Evolutionary conservation across 805 yeast genomes (phyloP).

Genomic region (Metschnikowia noctiluminum): DNA sequence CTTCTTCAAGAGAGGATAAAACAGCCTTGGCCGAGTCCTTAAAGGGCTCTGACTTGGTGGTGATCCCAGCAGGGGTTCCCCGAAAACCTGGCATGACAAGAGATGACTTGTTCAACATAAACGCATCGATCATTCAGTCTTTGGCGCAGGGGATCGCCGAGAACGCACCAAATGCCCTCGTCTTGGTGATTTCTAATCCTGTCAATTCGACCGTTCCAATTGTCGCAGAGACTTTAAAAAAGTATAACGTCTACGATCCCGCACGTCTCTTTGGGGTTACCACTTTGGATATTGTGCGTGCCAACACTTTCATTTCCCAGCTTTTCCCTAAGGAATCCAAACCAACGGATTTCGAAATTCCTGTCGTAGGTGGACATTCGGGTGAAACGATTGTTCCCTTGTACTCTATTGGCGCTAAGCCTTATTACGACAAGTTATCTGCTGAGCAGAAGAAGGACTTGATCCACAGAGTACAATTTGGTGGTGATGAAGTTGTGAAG

Average conservation of each 20-base stretch:
- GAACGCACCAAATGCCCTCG: conserved; percentile 69
- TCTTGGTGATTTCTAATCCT: conserved; percentile 86
- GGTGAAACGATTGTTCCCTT: conserved; percentile 93
- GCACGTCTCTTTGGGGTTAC: conserved; percentile 82
- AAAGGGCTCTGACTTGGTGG: conserved; percentile 45
- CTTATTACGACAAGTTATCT: conserved; percentile 34
- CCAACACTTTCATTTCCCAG: conserved; percentile 74
- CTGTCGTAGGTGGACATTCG: conserved; percentile 93
- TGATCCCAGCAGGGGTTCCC: conserved; percentile 85
- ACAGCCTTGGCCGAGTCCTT: conserved; percentile 46
- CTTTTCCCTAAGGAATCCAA: conserved; percentile 41
- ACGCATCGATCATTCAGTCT: conserved; percentile 74
- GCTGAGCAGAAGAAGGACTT: conserved; percentile 34
- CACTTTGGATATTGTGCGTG: conserved; percentile 81
- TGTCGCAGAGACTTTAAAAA: conserved; percentile 74
- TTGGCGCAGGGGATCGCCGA: conserved; percentile 74
- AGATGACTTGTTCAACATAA: conserved; percentile 81
- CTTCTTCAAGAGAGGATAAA: conserved; percentile 49
- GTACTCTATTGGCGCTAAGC: conserved; percentile 47
- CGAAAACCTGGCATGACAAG: conserved; percentile 95
- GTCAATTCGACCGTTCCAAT: conserved; percentile 92
- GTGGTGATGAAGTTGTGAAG: conserved; percentile 95
- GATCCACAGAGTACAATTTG: conserved; percentile 48
- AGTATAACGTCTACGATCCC: conserved; percentile 66
- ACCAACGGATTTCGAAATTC: conserved; percentile 55